These are phyloP conservation scores for Corymbia citriodora DNA, from an alignment of 441 rosid genomes.

Conservation along the genomic window DNA sequence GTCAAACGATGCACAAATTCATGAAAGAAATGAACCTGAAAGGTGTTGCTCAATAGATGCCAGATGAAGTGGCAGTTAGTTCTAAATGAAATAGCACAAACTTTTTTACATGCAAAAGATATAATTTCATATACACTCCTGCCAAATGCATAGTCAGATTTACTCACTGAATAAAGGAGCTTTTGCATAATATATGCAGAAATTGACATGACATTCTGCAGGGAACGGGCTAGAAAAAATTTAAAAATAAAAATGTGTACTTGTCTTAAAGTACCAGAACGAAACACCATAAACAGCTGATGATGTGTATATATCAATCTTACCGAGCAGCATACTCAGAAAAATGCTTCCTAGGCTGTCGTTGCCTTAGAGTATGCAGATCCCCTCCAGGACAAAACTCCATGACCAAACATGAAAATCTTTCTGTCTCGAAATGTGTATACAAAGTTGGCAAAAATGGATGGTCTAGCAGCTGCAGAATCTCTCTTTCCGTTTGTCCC, in stretches of 20 bases:
- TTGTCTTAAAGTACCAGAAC: neutral
- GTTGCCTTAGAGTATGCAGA: constrained; percentile 87
- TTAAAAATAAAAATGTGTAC: neutral
- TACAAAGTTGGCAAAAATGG: constrained; percentile 95
- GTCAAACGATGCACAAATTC: neutral
- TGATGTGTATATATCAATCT: neutral
- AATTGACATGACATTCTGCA: neutral
- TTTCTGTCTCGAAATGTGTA: constrained; percentile 90
- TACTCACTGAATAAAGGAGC: neutral
- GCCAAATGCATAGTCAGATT: neutral
- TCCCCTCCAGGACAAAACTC: constrained; percentile 98
- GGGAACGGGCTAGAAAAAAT: neutral
- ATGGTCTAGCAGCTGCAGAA: constrained; percentile 89
- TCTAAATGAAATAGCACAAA: neutral
- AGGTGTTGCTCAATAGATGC: neutral
- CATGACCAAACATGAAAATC: constrained; percentile 94
- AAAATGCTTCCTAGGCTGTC: constrained; percentile 93
- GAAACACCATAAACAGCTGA: neutral
- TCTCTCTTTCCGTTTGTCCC: constrained; percentile 98
- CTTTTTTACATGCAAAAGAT: neutral
- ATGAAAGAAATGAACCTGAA: neutral
- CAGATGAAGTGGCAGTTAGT: neutral
- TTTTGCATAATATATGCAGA: neutral
- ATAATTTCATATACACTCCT: neutral
- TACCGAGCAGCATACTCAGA: constrained; percentile 96